These are phyloP conservation scores for Calocybe indica DNA, from an alignment of 768 basidiomycete genomes.

Conservation along the genomic window DNA sequence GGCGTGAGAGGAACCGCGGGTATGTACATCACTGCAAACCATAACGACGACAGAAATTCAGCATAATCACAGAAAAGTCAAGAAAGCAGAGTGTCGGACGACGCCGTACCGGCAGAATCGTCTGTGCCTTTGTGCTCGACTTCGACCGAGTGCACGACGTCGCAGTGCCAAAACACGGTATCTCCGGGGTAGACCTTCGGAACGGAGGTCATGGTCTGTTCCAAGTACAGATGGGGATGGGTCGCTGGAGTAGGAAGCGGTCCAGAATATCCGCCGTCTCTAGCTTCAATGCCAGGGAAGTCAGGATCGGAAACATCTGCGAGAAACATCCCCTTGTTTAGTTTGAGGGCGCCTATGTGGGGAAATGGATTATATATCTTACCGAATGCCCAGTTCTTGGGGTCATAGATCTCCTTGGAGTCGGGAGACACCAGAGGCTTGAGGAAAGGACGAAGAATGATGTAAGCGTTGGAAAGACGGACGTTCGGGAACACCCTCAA, in stretches of 20 bases:
- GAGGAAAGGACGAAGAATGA: slow-evolving; percentile 76
- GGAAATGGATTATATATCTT: slow-evolving; percentile 2
- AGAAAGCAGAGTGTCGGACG: too few species aligned
- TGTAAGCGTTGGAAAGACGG: slow-evolving; percentile 61
- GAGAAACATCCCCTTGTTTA: neutral
- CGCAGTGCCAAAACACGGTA: slow-evolving; percentile 75
- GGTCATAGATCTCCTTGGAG: slow-evolving; percentile 36
- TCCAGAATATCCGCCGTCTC: slow-evolving; percentile 31
- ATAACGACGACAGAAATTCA: slow-evolving; percentile 3
- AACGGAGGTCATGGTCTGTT: slow-evolving; percentile 61
- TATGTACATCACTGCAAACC: slow-evolving; percentile 64
- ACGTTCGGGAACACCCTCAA: slow-evolving; percentile 66
- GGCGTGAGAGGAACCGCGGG: slow-evolving; percentile 65
- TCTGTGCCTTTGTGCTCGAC: slow-evolving; percentile 43
- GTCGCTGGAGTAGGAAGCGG: slow-evolving; percentile 45
- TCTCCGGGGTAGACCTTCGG: slow-evolving; percentile 73
- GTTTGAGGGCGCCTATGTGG: neutral
- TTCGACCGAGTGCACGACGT: slow-evolving; percentile 46
- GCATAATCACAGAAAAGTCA: neutral
- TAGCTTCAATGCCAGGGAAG: slow-evolving; percentile 44
- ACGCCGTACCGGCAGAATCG: slow-evolving; percentile 47
- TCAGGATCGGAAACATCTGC: slow-evolving; percentile 41
- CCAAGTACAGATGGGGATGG: slow-evolving; percentile 65
- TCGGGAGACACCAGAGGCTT: slow-evolving; percentile 33
- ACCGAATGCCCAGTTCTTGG: slow-evolving; percentile 54